Evolutionary conservation across 352 stramenopile genomes (phyloP).

Genomic region (Elongisporangium senticosum): DNA sequence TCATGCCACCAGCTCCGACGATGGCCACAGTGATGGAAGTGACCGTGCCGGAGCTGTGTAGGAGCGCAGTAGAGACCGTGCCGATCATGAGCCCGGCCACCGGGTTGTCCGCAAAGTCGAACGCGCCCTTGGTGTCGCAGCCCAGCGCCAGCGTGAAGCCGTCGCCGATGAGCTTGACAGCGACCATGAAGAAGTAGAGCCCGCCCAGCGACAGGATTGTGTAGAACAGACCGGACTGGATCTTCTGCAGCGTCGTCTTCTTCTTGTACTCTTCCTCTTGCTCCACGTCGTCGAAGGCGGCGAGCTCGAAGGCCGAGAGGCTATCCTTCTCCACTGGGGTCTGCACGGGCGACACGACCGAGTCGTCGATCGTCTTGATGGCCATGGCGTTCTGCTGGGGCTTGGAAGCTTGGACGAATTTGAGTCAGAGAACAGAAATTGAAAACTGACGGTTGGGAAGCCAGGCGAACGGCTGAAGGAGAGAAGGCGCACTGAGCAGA

Average conservation of each 20-base stretch:
- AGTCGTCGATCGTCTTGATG: too few species aligned
- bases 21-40: slow-evolving; percentile 76
- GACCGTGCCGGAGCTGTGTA: slow-evolving; percentile 75
- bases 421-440: too few species aligned
- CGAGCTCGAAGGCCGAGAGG: too few species aligned
- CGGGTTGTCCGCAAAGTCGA: slow-evolving; percentile 67
- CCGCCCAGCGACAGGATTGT: slow-evolving; percentile 29
- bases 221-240: slow-evolving; percentile 28
- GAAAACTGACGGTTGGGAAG: too few species aligned
- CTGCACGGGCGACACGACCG: too few species aligned
- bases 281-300: background rate
- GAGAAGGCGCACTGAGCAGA: too few species aligned
- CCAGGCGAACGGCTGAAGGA: too few species aligned
- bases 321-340: too few species aligned
- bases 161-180: slow-evolving; percentile 71
- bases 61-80: slow-evolving; percentile 59
- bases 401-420: too few species aligned
- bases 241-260: slow-evolving; percentile 20
- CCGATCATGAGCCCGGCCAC: slow-evolving; percentile 75
- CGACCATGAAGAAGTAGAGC: slow-evolving; percentile 83
- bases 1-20: slow-evolving; percentile 59
- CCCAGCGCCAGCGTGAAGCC: slow-evolving; percentile 65
- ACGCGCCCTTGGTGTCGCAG: slow-evolving; percentile 60
- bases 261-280: slow-evolving; percentile 13
- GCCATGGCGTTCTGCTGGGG: too few species aligned